phyloP scores from a whole-genome alignment of 1,139 yeast genomes.

The Sugiyamaella novakii region DNA sequence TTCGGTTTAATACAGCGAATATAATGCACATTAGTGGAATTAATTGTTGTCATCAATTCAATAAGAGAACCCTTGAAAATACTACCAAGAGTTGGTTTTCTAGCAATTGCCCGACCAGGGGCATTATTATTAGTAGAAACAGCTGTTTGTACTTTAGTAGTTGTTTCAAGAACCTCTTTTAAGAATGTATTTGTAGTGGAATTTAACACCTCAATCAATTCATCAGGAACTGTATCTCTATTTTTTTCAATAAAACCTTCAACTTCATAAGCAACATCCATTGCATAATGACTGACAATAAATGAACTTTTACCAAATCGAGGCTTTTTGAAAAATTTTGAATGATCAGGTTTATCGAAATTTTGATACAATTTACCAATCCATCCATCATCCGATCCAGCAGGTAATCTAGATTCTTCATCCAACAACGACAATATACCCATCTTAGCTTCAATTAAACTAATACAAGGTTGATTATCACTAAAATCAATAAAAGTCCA shows the following conservation, averaged over 20 bases:
- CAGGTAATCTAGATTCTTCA: slow-evolving; percentile 93
- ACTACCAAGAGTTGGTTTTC: slow-evolving; percentile 93
- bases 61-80: slow-evolving; percentile 90
- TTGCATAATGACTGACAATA: slow-evolving; percentile 89
- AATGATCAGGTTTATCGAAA: slow-evolving; percentile 75
- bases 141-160: slow-evolving; percentile 59
- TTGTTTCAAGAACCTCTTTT: slow-evolving; percentile 60
- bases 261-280: slow-evolving; percentile 88
- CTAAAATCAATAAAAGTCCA: slow-evolving; percentile 97
- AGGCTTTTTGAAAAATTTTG: slow-evolving; percentile 85
- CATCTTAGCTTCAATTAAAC: slow-evolving; percentile 82
- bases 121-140: slow-evolving; percentile 49
- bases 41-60: slow-evolving; percentile 89
- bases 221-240: slow-evolving; percentile 96
- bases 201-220: slow-evolving; percentile 82
- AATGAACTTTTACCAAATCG: slow-evolving; percentile 92
- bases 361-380: slow-evolving; percentile 86
- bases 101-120: slow-evolving; percentile 49
- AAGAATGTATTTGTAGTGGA: slow-evolving; percentile 67
- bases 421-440: slow-evolving; percentile 89
- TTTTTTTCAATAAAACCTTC: slow-evolving; percentile 97
- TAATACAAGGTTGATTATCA: slow-evolving; percentile 97
- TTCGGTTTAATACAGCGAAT: slow-evolving; percentile 98
- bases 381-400: slow-evolving; percentile 94
- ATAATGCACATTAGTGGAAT: slow-evolving; percentile 93